Base-by-base conservation (phyloP, 2,329 filamentous ascomycete genomes). In the Fusarium lyarnte region DNA sequence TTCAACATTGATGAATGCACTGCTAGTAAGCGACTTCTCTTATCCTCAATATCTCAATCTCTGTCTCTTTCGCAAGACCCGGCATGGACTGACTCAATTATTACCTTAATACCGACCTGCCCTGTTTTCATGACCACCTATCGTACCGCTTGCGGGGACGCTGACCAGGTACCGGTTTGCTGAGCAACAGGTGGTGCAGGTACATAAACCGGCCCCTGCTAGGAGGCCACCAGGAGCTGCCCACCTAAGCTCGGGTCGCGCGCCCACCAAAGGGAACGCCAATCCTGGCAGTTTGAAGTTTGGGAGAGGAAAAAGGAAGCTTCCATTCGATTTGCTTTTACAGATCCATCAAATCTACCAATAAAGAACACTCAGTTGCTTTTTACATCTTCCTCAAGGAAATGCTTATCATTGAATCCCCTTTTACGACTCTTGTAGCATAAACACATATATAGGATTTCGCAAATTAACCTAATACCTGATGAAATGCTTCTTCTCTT, bases 141-240 rank as follows among this genome's bases (percentile, higher is more conserved):
- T 53, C 69, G 69, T 72, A 70, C 58, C 63, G 67, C 54, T 74
- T 72, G 70, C 66, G 70, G 70, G 59, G 62, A 62, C 61, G 61
- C 60, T 63, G 64, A 70, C 59, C 63, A 74, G 63, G 63, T 73
- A 74, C 59, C 55, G 62, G 67, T 59, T 54, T 49, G 70, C 69
- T 69, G 70, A 61, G 69, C 69, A 70, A 70, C 69, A 66, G 66
- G 43, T 58, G 71, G 70, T 61, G 54, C 66, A 74, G 63, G 63
- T 74, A 73, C 71, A 55, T 71, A 51, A 39, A 43, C 36, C 43
- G 54, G 66, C 66, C 70, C 70, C 70, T 73, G 70, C 53, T 64
- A 73, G 70, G 70, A 73, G 70, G 63, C 69, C 69, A 51, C 69
- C 54, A 72, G 70, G 70, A 73, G 70, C 70, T 52, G 55, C 61